Percentiles rank a stretch among this genome's conserved stretches.
Evolutionary conservation across 2,329 filamentous ascomycete species (phyloP).

Genomic region (Anisogramma anomala): DNA sequence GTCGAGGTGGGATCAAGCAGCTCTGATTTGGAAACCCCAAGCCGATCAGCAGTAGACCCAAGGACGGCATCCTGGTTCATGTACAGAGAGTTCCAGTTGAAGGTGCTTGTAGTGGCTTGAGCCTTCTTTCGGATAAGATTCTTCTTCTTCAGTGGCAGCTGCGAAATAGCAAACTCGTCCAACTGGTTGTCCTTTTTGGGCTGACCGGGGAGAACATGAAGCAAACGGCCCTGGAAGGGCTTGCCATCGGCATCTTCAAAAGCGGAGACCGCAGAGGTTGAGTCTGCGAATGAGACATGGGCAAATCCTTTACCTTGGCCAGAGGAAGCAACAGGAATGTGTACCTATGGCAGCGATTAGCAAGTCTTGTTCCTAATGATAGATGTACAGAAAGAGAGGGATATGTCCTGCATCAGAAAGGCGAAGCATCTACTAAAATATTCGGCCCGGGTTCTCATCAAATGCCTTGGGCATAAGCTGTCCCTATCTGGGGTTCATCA

Average conservation of each 20-base stretch:
- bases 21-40: slow-evolving; percentile 84
- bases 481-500: slow-evolving; percentile 99
- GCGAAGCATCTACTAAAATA: slow-evolving; percentile 99
- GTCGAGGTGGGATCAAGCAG: slow-evolving; percentile 90
- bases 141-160: slow-evolving; percentile 89
- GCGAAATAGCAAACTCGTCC: slow-evolving; percentile 81
- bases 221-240: slow-evolving; percentile 80
- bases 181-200: slow-evolving; percentile 71
- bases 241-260: slow-evolving; percentile 70
- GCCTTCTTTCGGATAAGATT: slow-evolving; percentile 77
- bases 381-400: slow-evolving; percentile 17
- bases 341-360: slow-evolving; percentile 55
- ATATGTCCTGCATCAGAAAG: slow-evolving; percentile 42
- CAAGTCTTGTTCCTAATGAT: slow-evolving; percentile 15
- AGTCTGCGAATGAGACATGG: slow-evolving; percentile 66
- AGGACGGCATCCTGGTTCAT: slow-evolving; percentile 96
- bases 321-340: slow-evolving; percentile 64
- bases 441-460: slow-evolving; percentile 86
- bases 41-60: slow-evolving; percentile 70
- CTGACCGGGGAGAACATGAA: slow-evolving; percentile 80
- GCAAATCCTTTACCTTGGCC: slow-evolving; percentile 81
- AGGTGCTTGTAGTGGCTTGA: slow-evolving; percentile 64
- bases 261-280: slow-evolving; percentile 64
- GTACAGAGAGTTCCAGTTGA: slow-evolving; percentile 99
- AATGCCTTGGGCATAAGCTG: slow-evolving; percentile 87